Percentiles rank a stretch among this genome's conserved stretches.
Conservation (phyloP, 2,329 filamentous ascomycete genomes). For the Colletotrichum sp. region DNA sequence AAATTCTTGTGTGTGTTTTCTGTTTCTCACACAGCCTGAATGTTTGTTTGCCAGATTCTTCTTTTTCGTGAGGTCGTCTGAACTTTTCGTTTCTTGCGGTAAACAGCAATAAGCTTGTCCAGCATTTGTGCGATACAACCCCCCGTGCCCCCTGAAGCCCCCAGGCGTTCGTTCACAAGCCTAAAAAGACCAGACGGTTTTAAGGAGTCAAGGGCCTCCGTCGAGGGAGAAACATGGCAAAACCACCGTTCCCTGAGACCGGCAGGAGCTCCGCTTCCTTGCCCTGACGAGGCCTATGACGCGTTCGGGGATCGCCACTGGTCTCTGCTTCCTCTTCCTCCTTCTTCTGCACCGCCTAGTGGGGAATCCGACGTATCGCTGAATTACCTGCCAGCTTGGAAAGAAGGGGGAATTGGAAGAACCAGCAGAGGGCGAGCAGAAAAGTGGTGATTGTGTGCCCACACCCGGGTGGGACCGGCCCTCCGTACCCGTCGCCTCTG, state of each 20-base stretch:
- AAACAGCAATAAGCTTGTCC: neutral
- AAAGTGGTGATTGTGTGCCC: slow-evolving; percentile 6
- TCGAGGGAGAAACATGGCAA: neutral
- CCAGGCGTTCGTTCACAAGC: neutral
- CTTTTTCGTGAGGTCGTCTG: neutral
- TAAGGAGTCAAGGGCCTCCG: neutral
- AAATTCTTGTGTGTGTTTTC: neutral
- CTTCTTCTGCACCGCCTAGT: slow-evolving; percentile 7
- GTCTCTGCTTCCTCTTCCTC: neutral
- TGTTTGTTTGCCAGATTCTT: neutral
- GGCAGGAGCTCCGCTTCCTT: neutral
- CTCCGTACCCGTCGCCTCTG: neutral
- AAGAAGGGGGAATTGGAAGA: neutral
- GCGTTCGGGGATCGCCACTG: slow-evolving; percentile 10
- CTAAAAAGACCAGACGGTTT: neutral
- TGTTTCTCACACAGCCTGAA: neutral
- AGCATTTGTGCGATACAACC: neutral
- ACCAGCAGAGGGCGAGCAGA: neutral
- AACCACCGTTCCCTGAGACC: neutral
- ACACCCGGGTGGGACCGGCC: neutral
- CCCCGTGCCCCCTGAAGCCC: neutral
- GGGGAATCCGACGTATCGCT: neutral
- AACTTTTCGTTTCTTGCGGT: neutral
- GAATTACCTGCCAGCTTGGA: neutral
- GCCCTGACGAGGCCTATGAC: slow-evolving; percentile 19